These are phyloP conservation scores for Rosa persica DNA, from an alignment of 306 rosid genomes.

Conservation along the genomic window DNA sequence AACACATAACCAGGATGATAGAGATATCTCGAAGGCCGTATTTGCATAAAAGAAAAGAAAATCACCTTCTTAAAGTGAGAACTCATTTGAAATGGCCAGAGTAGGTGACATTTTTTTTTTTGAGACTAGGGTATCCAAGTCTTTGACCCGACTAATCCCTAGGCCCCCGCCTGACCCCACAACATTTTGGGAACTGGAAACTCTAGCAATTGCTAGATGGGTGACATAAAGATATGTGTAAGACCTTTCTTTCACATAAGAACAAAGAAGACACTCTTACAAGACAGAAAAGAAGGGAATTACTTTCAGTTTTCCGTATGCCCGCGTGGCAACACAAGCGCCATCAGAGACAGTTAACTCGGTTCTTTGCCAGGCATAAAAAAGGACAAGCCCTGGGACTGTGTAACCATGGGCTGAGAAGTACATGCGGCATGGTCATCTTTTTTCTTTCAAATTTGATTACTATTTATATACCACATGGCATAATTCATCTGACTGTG, in stretches of 20 bases:
- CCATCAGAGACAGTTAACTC: constrained; percentile 8
- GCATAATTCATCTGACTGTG: neutral
- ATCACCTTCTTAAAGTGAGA: neutral
- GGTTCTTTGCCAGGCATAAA: constrained; percentile 12
- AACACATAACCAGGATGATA: neutral
- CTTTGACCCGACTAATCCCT: too few relatives aligned
- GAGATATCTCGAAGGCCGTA: neutral
- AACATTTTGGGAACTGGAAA: too few relatives aligned
- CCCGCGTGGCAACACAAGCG: constrained; percentile 6
- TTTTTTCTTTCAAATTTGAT: neutral
- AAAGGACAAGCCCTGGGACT: neutral
- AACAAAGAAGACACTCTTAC: neutral
- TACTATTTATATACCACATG: too few relatives aligned
- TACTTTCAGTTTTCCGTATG: neutral
- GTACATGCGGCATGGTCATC: neutral
- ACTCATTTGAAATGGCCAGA: neutral
- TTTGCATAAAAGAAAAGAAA: neutral
- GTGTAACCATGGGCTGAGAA: neutral
- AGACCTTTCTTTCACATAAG: constrained; percentile 9
- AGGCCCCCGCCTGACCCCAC: too few relatives aligned
- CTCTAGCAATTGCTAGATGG: too few relatives aligned
- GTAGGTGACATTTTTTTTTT: neutral
- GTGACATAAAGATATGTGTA: neutral
- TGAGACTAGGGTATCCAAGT: too few relatives aligned
- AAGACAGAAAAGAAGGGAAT: neutral